phyloP scores from a whole-genome alignment of 2,329 filamentous ascomycete species.

The Paecilomyces sp. region DNA sequence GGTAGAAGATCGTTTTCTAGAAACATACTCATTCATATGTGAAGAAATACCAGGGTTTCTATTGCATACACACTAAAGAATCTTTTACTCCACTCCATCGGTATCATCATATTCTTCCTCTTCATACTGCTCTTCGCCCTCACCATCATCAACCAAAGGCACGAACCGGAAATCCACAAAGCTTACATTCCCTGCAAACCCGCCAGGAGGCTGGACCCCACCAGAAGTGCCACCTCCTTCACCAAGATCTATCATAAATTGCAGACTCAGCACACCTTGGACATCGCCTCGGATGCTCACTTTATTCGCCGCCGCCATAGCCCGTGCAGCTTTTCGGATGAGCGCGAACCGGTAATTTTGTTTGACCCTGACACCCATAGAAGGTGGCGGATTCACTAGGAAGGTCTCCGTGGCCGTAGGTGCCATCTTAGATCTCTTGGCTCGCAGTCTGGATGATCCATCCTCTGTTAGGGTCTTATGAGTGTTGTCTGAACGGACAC shows the following conservation, averaged over 20 bases:
- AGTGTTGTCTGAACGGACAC: constrained; percentile 17
- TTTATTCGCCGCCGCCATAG: constrained; percentile 90
- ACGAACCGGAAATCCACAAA: constrained; percentile 44
- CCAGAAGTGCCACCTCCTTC: constrained; percentile 19
- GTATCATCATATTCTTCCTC: constrained; percentile 3
- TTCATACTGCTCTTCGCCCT: constrained; percentile 25
- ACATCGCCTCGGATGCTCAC: constrained; percentile 83
- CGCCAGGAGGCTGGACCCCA: constrained; percentile 11
- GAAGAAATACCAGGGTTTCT: not conserved
- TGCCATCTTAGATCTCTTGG: constrained; percentile 27
- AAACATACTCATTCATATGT: no score
- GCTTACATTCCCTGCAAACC: constrained; percentile 25
- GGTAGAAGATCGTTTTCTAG: no score
- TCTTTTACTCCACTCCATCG: not conserved
- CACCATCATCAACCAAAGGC: constrained; percentile 36
- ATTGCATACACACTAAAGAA: not conserved
- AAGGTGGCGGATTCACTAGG: constrained; percentile 52
- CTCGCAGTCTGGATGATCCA: constrained; percentile 24
- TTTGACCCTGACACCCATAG: constrained; percentile 53
- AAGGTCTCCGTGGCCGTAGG: constrained; percentile 44
- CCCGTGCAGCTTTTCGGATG: constrained; percentile 75
- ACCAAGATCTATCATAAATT: constrained; percentile 92
- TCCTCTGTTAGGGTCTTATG: constrained; percentile 30
- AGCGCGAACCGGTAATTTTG: constrained; percentile 83
- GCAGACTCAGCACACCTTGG: constrained; percentile 85